phyloP scores from a whole-genome alignment of 495 filamentous ascomycete species.

The Chaetomium tenue region DNA sequence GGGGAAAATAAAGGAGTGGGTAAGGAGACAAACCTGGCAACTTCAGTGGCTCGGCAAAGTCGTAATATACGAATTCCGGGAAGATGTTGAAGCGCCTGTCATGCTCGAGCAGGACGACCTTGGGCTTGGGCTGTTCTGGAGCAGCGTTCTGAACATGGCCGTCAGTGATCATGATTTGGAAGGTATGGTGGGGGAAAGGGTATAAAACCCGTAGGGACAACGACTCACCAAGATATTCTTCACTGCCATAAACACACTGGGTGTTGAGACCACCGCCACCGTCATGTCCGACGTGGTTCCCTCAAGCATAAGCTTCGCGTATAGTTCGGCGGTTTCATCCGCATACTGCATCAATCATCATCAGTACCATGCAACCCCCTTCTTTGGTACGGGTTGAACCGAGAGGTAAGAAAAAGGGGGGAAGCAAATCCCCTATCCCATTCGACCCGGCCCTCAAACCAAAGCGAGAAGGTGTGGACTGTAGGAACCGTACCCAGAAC shows the following conservation, averaged over 20 bases:
- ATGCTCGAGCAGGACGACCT: constrained; percentile 64
- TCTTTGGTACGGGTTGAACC: not conserved
- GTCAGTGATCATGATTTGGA: constrained; percentile 5
- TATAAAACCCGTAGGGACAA: not conserved
- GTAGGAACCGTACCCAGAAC: constrained; percentile 60
- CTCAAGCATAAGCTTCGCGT: constrained; percentile 62
- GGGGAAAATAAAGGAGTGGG: not conserved
- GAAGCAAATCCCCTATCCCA: not conserved
- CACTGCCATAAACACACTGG: constrained; percentile 71
- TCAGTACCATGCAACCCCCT: not conserved
- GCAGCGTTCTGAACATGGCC: constrained; percentile 30
- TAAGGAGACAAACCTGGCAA: constrained; percentile 51
- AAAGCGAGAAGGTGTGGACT: not conserved
- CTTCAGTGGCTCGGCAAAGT: constrained; percentile 64
- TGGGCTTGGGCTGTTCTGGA: constrained; percentile 45
- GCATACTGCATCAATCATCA: constrained; percentile 55
- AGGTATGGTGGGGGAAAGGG: not conserved
- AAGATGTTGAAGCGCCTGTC: constrained; percentile 71
- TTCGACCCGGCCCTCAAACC: not conserved
- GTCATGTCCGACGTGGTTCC: constrained; percentile 51
- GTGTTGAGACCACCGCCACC: constrained; percentile 70
- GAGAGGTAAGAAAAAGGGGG: not conserved
- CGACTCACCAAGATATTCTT: constrained; percentile 60
- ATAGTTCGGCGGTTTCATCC: constrained; percentile 60
- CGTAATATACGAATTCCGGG: constrained; percentile 67